Percentiles rank a stretch among this genome's conserved stretches.
Conservation (phyloP, 129 eudicot genomes). For the Calendula officinalis region DNA sequence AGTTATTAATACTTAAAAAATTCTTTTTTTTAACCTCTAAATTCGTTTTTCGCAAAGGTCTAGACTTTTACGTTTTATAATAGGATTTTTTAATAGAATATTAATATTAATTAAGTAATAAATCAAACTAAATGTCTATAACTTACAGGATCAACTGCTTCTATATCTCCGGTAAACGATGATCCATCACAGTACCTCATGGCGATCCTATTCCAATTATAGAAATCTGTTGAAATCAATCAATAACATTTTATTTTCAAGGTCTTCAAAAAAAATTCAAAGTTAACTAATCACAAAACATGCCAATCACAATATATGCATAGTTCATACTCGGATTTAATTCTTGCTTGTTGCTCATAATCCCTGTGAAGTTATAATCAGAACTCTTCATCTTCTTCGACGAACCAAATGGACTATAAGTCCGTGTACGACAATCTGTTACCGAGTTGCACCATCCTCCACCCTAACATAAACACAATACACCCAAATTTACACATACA, state of each 20-base stretch:
- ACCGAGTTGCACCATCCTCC: slow-evolving; percentile 52
- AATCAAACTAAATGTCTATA: no score
- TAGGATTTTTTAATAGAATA: no score
- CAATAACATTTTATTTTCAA: not conserved
- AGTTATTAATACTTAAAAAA: no score
- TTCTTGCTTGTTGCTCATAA: slow-evolving; percentile 36
- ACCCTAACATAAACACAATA: slow-evolving; percentile 29
- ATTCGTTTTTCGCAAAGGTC: no score
- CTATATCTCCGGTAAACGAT: slow-evolving; percentile 57
- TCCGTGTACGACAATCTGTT: slow-evolving; percentile 27
- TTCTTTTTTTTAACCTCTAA: no score
- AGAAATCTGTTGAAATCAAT: slow-evolving; percentile 38
- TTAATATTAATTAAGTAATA: no score
- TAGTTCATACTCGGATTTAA: slow-evolving; percentile 40
- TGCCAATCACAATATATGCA: not conserved
- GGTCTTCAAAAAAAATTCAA: not conserved
- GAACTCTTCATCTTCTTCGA: slow-evolving; percentile 39
- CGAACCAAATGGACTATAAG: slow-evolving; percentile 35
- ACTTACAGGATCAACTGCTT: slow-evolving; percentile 47
- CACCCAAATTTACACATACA: not conserved
- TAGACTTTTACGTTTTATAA: no score
- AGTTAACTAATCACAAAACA: not conserved
- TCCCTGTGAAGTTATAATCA: slow-evolving; percentile 42
- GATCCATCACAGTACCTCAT: slow-evolving; percentile 60
- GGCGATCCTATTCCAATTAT: slow-evolving; percentile 55